Evolutionary conservation across 2,329 filamentous ascomycete genomes (phyloP).

Genomic region (Fusarium nelsonii): DNA sequence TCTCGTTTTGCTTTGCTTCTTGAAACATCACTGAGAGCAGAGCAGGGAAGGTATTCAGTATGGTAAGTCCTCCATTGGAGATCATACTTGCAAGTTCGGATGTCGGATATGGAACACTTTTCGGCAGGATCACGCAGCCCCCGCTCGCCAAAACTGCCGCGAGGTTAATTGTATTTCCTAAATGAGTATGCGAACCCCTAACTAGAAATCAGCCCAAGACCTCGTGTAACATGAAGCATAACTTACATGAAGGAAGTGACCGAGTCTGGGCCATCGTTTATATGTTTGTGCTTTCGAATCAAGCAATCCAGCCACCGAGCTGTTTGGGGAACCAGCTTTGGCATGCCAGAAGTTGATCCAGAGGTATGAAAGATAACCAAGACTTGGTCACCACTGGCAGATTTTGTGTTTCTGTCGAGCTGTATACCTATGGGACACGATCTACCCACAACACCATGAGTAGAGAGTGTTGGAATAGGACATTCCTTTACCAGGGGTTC

Average conservation of each 20-base stretch:
- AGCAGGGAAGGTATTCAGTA: not conserved
- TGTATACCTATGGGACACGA: accelerated
- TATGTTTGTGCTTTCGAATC: conserved; percentile 3
- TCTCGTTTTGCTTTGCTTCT: accelerated
- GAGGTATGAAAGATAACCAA: conserved; percentile 10
- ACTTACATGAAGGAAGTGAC: not conserved
- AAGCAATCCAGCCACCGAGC: conserved; percentile 19
- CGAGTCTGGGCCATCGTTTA: not conserved
- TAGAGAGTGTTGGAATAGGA: not conserved
- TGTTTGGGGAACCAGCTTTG: conserved; percentile 6
- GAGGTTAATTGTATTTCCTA: conserved; percentile 18
- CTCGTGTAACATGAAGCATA: accelerated
- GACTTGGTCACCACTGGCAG: not conserved
- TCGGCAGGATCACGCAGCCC: conserved; percentile 1
- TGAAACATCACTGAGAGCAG: not conserved
- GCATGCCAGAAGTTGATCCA: conserved; percentile 14
- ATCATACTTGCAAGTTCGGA: conserved; percentile 18
- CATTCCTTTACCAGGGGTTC: not conserved
- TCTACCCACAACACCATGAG: accelerated
- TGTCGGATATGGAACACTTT: not conserved
- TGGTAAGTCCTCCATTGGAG: not conserved
- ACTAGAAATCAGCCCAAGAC: not conserved
- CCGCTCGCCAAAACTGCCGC: not conserved
- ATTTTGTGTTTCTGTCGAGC: not conserved
- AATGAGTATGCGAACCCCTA: conserved; percentile 15